phyloP scores from a whole-genome alignment of 768 basidiomycete genomes.

The Cantharellus anzutake region DNA sequence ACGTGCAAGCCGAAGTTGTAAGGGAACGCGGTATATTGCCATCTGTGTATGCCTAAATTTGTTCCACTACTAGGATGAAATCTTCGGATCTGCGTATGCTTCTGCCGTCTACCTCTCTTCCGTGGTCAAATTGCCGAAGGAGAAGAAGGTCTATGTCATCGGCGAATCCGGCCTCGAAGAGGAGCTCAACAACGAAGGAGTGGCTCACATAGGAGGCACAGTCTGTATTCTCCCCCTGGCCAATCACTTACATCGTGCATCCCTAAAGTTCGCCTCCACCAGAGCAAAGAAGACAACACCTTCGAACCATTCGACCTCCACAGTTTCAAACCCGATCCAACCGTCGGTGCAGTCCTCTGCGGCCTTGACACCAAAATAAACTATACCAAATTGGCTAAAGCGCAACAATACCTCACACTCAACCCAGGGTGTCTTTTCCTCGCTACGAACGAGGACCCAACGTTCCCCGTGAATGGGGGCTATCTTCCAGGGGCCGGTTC shows the following conservation, averaged over 20 bases:
- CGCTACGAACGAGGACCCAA: conserved; percentile 83
- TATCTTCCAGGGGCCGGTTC: conserved; percentile 75
- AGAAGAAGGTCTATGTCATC: conserved; percentile 91
- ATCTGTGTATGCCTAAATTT: background rate
- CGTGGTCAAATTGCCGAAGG: conserved; percentile 71
- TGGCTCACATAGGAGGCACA: conserved; percentile 65
- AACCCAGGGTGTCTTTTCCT: conserved; percentile 70
- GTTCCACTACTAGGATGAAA: conserved; percentile 51
- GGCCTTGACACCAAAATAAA: conserved; percentile 75
- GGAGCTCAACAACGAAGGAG: conserved; percentile 76
- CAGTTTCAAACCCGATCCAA: conserved; percentile 50
- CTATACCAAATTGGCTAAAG: conserved; percentile 89
- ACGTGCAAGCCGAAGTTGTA: conserved; percentile 69
- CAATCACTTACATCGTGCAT: background rate
- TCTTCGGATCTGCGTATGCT: conserved; percentile 88
- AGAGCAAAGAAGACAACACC: conserved; percentile 77
- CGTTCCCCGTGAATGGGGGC: conserved; percentile 52
- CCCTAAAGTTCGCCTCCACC: background rate
- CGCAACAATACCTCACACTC: conserved; percentile 72
- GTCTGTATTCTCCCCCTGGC: conserved; percentile 25
- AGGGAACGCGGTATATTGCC: conserved; percentile 15
- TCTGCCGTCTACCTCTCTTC: conserved; percentile 72
- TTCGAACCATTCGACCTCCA: conserved; percentile 47
- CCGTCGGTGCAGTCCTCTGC: conserved; percentile 84
- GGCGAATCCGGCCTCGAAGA: conserved; percentile 86